Percentiles rank a stretch among this genome's conserved stretches.
Conservation (phyloP, 768 basidiomycete species). For the Psilocybe tampanensis region DNA sequence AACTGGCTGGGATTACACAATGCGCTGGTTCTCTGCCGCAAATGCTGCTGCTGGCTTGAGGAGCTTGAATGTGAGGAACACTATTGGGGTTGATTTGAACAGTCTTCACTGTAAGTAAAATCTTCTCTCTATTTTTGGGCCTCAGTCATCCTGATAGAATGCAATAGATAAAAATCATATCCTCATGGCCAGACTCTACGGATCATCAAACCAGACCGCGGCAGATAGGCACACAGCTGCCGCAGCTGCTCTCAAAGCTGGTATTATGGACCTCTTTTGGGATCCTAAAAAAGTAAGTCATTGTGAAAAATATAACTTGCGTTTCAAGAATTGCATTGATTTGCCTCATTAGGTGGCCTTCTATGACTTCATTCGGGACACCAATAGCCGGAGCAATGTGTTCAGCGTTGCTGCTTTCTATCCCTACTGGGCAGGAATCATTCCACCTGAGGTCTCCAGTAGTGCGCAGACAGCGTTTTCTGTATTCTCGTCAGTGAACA, state of each 20-base stretch:
- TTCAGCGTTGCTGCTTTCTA: conserved; percentile 83
- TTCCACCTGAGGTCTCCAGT: conserved; percentile 68
- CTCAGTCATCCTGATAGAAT: neutral
- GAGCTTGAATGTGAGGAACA: conserved; percentile 68
- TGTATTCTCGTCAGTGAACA: conserved; percentile 73
- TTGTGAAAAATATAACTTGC: too few relatives aligned
- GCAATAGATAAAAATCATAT: conserved; percentile 61
- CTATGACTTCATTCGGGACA: conserved; percentile 85
- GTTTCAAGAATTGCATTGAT: neutral
- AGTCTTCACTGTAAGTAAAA: conserved; percentile 73
- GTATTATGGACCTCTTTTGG: conserved; percentile 88
- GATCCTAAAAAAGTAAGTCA: conserved; percentile 59
- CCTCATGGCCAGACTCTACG: conserved; percentile 64
- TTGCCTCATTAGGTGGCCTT: conserved; percentile 59
- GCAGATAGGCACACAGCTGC: conserved; percentile 52
- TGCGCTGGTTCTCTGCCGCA: conserved; percentile 46
- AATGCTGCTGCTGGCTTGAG: conserved; percentile 59
- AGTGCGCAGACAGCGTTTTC: conserved; percentile 64
- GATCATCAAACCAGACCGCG: conserved; percentile 41
- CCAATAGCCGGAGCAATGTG: conserved; percentile 61
- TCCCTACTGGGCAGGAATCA: conserved; percentile 85
- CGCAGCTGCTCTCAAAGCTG: conserved; percentile 61
- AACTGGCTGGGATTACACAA: conserved; percentile 66
- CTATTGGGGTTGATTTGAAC: conserved; percentile 79
- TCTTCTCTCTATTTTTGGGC: neutral